Percentiles rank a stretch among this genome's conserved stretches.
These are phyloP conservation scores for Fallopia convolvulus DNA, from an alignment of 148 eudicot genomes.

Conservation along the genomic window DNA sequence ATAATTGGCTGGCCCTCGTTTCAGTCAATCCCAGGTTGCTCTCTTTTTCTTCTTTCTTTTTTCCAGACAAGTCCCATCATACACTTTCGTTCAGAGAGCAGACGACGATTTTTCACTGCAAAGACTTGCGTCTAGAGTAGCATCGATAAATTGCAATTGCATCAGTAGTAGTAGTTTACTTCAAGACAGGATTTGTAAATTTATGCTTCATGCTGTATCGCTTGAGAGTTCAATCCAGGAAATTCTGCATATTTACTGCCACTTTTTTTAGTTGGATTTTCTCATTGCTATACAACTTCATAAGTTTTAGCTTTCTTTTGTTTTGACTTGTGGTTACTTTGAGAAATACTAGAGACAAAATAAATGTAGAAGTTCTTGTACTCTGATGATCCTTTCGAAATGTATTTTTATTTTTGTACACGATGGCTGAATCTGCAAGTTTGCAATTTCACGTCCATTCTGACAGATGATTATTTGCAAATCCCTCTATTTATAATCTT, in stretches of 20 bases:
- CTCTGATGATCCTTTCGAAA: background rate
- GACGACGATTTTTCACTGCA: background rate
- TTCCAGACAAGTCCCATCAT: background rate
- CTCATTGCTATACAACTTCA: background rate
- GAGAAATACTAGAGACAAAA: background rate
- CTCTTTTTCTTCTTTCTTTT: background rate
- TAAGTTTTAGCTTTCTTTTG: background rate
- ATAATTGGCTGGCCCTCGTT: constrained; percentile 1
- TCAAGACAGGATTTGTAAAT: constrained; percentile 11
- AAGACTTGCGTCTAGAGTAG: constrained; percentile 5
- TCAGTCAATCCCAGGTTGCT: background rate
- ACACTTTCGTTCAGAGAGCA: constrained; percentile 2
- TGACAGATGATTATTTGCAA: no score
- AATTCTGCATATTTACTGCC: background rate
- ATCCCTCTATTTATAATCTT: no score
- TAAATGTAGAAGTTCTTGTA: background rate
- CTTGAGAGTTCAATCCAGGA: background rate
- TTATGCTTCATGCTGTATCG: background rate
- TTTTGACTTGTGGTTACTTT: background rate
- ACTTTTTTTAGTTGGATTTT: constrained; percentile 1
- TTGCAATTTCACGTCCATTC: no score
- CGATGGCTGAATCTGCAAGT: no score
- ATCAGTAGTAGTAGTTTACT: background rate
- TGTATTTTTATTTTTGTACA: background rate
- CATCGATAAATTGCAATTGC: background rate